These are phyloP conservation scores for Erysimum cheiranthoides DNA, from an alignment of 345 rosid species.

Conservation along the genomic window DNA sequence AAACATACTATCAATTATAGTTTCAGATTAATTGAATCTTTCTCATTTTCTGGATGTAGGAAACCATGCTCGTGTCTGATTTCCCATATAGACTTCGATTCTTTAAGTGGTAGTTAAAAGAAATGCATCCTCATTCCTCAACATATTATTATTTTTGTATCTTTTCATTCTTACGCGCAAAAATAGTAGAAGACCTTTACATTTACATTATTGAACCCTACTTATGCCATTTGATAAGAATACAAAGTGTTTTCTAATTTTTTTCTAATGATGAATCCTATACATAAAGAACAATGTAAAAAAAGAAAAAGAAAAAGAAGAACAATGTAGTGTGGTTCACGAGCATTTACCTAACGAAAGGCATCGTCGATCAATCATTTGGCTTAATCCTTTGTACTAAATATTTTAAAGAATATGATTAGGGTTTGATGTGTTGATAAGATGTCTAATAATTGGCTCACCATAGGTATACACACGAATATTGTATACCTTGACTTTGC, in stretches of 20 bases:
- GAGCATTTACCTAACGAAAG: slow-evolving; percentile 41
- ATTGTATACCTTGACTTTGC: slow-evolving; percentile 5
- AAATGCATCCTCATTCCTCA: background rate
- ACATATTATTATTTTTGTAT: background rate
- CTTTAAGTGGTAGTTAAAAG: background rate
- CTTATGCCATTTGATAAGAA: slow-evolving; percentile 24
- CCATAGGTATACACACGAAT: slow-evolving; percentile 17
- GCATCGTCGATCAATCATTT: slow-evolving; percentile 30
- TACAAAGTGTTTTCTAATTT: slow-evolving; percentile 12
- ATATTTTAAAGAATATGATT: slow-evolving; percentile 30
- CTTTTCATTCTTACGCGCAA: background rate
- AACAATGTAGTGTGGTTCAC: slow-evolving; percentile 37
- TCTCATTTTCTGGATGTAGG: slow-evolving; percentile 27
- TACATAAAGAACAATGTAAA: background rate
- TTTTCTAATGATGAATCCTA: background rate
- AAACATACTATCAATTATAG: slow-evolving; percentile 16
- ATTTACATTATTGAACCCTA: background rate
- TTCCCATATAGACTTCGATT: slow-evolving; percentile 16
- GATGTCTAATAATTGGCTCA: slow-evolving; percentile 42
- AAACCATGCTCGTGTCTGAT: slow-evolving; percentile 35
- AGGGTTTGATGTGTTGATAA: slow-evolving; percentile 34
- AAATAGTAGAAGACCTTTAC: background rate
- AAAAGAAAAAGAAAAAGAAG: no score
- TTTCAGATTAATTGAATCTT: slow-evolving; percentile 39
- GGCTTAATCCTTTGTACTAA: slow-evolving; percentile 33